A percentile compares a stretch with the other conserved stretches of the same genome.
Conservation (phyloP, 2,329 filamentous ascomycete genomes). For the Metarhizium anisopliae region DNA sequence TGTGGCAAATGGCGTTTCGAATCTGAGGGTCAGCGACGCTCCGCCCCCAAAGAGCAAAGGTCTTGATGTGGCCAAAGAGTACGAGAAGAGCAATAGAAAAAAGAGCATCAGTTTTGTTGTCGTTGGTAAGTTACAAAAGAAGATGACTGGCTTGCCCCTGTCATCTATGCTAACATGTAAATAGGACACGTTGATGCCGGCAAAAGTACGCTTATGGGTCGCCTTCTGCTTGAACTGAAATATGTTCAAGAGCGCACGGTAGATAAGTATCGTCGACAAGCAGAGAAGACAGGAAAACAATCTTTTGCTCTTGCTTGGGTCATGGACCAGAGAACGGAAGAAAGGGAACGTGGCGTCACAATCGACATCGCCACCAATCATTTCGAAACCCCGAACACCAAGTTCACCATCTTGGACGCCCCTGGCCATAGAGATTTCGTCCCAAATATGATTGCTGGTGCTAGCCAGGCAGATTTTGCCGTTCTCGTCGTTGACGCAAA, state of each 20-base stretch:
- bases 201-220: constrained; percentile 95
- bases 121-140: constrained; percentile 53
- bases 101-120: constrained; percentile 85
- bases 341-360: constrained; percentile 82
- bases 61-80: constrained; percentile 75
- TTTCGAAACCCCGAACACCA: constrained; percentile 80
- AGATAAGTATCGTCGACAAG: constrained; percentile 80
- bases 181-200: constrained; percentile 91
- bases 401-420: constrained; percentile 90
- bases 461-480: constrained; percentile 91
- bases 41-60: constrained; percentile 64
- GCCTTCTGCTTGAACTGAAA: constrained; percentile 80
- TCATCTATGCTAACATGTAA: neutral
- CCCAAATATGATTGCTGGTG: constrained; percentile 97
- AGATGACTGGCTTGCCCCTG: neutral
- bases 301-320: constrained; percentile 98
- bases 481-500: constrained; percentile 89
- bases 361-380: constrained; percentile 94
- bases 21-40: constrained; percentile 38
- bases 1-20: constrained; percentile 20
- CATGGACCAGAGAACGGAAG: constrained; percentile 83
- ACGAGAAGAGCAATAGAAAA: constrained; percentile 65
- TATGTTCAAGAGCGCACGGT: constrained; percentile 82
- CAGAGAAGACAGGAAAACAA: constrained; percentile 83
- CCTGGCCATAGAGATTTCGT: constrained; percentile 94